Conservation (phyloP, 805 yeast species). For the Teunomyces panamensis region DNA sequence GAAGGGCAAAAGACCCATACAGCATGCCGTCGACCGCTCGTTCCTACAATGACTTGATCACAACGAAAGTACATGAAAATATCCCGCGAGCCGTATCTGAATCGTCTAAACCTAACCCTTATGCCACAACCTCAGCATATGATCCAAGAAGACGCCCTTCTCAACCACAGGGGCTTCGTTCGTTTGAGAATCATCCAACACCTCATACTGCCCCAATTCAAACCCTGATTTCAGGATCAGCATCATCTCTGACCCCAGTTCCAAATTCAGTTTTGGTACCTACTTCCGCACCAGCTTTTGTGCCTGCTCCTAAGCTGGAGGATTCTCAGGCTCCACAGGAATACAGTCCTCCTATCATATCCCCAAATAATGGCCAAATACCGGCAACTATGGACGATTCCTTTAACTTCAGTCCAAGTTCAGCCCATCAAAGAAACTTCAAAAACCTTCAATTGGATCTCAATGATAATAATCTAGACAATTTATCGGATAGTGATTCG, state of each 20-base stretch:
- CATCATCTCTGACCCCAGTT: background rate
- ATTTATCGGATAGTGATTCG: constrained; percentile 7
- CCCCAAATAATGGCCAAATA: background rate
- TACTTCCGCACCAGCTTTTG: background rate
- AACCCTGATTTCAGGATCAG: background rate
- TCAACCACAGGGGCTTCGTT: constrained; percentile 2
- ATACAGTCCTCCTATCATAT: background rate
- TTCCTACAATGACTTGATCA: background rate
- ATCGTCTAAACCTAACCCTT: background rate
- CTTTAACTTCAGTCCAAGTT: constrained; percentile 16
- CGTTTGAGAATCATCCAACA: background rate
- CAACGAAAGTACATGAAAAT: background rate
- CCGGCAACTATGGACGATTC: constrained; percentile 3
- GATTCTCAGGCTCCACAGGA: background rate
- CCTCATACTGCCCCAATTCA: background rate
- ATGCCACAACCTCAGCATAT: background rate
- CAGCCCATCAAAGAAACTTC: constrained; percentile 15
- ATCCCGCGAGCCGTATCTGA: background rate
- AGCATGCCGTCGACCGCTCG: background rate
- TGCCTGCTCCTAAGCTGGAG: background rate
- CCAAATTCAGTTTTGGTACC: background rate
- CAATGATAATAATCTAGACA: background rate
- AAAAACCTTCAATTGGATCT: constrained; percentile 21
- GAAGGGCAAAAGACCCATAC: background rate
- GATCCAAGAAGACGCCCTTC: background rate